Evolutionary conservation across 2,329 filamentous ascomycete genomes (phyloP).

Genomic region (Talaromyces islandicus): DNA sequence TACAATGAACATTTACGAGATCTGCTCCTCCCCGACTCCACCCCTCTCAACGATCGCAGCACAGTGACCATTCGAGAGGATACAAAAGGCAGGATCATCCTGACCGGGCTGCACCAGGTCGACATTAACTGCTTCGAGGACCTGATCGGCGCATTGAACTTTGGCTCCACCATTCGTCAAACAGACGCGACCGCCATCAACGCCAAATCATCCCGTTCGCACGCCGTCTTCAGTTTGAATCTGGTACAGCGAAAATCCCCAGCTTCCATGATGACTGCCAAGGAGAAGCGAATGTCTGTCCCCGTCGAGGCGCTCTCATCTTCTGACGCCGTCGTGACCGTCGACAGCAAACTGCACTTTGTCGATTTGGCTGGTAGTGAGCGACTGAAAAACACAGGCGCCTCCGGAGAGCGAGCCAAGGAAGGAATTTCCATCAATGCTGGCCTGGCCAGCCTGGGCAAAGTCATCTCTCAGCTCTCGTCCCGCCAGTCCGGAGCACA

Average conservation of each 20-base stretch:
- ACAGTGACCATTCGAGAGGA: constrained; percentile 92
- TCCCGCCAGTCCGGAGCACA: constrained; percentile 81
- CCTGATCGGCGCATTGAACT: constrained; percentile 79
- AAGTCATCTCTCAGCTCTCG: constrained; percentile 96
- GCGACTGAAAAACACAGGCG: constrained; percentile 92
- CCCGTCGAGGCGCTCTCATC: constrained; percentile 71
- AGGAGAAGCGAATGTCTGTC: constrained; percentile 81
- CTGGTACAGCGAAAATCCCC: constrained; percentile 68
- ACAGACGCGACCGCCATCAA: constrained; percentile 97
- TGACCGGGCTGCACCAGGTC: constrained; percentile 83
- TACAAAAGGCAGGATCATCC: constrained; percentile 84
- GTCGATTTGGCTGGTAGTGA: constrained; percentile 97
- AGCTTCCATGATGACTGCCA: constrained; percentile 41
- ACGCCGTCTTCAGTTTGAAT: constrained; percentile 95
- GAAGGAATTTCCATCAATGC: constrained; percentile 99
- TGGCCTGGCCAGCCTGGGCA: constrained; percentile 87
- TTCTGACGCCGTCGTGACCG: constrained; percentile 63
- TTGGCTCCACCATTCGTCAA: constrained; percentile 89
- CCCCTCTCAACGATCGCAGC: constrained; percentile 63
- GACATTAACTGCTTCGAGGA: constrained; percentile 90
- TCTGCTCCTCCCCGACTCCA: constrained; percentile 71
- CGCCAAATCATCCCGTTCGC: constrained; percentile 92
- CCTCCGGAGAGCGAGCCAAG: constrained; percentile 86
- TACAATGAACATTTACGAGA: constrained; percentile 97
- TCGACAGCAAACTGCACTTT: constrained; percentile 98